Percentiles rank a stretch among this genome's conserved stretches.
phyloP scores from a whole-genome alignment of 495 filamentous ascomycete species.

The Rhypophila decipiens region DNA sequence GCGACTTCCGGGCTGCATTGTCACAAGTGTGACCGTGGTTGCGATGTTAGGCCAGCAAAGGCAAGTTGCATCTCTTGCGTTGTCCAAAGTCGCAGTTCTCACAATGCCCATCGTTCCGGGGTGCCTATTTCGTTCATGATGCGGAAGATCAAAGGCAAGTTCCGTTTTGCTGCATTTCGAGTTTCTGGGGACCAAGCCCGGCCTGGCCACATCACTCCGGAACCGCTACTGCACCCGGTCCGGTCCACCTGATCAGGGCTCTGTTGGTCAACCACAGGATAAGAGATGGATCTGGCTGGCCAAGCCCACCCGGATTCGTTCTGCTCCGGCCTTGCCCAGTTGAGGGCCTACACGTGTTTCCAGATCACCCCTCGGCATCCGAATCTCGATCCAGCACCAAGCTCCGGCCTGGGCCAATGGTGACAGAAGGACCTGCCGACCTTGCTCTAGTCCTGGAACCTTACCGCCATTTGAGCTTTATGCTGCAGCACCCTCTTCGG shows the following conservation, averaged over 20 bases:
- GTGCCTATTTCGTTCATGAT: no score
- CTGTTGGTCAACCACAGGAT: slow-evolving; percentile 3
- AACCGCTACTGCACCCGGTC: neutral
- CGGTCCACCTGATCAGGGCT: neutral
- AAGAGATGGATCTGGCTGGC: slow-evolving; percentile 9
- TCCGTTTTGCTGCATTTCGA: neutral
- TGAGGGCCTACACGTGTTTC: slow-evolving; percentile 19
- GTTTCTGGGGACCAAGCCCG: neutral
- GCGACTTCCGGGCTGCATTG: neutral
- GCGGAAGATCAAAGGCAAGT: no score
- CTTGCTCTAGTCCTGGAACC: neutral
- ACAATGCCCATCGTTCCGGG: neutral
- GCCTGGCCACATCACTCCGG: neutral
- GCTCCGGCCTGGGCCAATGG: slow-evolving; percentile 1
- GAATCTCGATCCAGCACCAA: slow-evolving; percentile 14
- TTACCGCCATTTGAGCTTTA: slow-evolving; percentile 9
- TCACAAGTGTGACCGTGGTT: slow-evolving; percentile 8
- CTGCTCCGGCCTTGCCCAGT: slow-evolving; percentile 7
- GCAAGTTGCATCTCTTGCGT: neutral
- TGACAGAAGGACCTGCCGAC: slow-evolving; percentile 2
- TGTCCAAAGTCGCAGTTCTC: neutral
- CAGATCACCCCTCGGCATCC: slow-evolving; percentile 2
- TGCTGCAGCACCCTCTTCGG: neutral
- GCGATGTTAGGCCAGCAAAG: slow-evolving; percentile 5
- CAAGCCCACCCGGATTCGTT: slow-evolving; percentile 1